Evolutionary conservation across 176 grass and related monocot genomes (phyloP).

Genomic region (Oryza rufipogon): DNA sequence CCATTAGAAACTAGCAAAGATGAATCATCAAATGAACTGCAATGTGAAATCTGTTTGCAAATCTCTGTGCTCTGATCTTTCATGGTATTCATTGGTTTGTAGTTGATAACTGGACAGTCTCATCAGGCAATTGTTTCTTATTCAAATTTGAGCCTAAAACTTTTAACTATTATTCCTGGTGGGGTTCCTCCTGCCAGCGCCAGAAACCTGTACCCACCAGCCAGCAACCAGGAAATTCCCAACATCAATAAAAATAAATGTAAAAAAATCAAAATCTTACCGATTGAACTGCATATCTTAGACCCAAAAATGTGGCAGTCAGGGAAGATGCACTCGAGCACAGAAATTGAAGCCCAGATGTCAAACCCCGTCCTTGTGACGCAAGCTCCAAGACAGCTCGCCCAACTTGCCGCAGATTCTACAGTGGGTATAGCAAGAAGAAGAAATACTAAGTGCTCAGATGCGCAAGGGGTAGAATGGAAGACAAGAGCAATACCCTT

Average conservation of each 20-base stretch:
- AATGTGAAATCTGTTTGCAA: slow-evolving; percentile 16
- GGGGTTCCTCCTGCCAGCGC: background rate
- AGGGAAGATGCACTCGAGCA: slow-evolving; percentile 80
- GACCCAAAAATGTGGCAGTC: slow-evolving; percentile 68
- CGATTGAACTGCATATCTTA: slow-evolving; percentile 79
- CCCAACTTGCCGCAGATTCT: slow-evolving; percentile 84
- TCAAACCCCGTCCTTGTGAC: slow-evolving; percentile 73
- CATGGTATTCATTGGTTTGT: slow-evolving; percentile 8
- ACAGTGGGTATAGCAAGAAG: slow-evolving; percentile 40
- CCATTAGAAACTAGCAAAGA: background rate
- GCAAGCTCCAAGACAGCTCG: slow-evolving; percentile 90
- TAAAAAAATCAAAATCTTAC: slow-evolving; percentile 49
- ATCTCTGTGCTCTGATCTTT: slow-evolving; percentile 15
- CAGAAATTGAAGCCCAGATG: slow-evolving; percentile 90
- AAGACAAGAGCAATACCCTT: slow-evolving; percentile 46
- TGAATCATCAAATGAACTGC: background rate
- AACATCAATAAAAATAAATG: slow-evolving; percentile 25
- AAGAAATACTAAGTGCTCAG: slow-evolving; percentile 23
- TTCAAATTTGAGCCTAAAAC: slow-evolving; percentile 7
- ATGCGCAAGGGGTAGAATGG: slow-evolving; percentile 26
- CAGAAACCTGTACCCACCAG: background rate
- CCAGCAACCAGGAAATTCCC: background rate
- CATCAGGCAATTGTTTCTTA: background rate
- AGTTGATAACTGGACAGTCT: slow-evolving; percentile 20
- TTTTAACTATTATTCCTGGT: background rate